A percentile compares a stretch with the other conserved stretches of the same genome.
Conservation (phyloP, 805 yeast genomes). For the Metschnikowia continentalis region DNA sequence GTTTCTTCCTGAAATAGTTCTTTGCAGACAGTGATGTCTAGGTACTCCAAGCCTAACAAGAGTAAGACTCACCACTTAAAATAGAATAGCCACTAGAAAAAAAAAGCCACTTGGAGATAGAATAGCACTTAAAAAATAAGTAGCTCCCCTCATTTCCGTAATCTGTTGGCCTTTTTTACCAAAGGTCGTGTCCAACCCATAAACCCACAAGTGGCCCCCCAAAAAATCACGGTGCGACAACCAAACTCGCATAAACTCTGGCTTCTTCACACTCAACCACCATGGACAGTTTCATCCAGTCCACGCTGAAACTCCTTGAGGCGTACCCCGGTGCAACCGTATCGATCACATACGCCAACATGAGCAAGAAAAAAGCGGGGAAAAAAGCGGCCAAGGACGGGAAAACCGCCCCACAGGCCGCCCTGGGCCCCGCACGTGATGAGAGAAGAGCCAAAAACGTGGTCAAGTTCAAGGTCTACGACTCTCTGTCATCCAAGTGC, state of each 20-base stretch:
- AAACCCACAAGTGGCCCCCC: background rate
- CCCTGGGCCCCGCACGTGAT: background rate
- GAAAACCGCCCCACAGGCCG: background rate
- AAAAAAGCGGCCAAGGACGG: conserved; percentile 7
- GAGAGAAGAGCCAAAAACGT: conserved; percentile 26
- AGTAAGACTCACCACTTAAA: too few species aligned
- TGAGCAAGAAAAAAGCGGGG: conserved; percentile 20
- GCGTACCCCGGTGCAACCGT: conserved; percentile 37
- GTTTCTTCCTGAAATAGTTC: too few species aligned
- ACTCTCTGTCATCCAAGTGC: conserved; percentile 60
- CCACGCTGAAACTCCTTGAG: conserved; percentile 28
- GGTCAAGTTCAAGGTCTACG: conserved; percentile 57
- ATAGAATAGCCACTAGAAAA: too few species aligned
- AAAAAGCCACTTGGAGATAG: too few species aligned
- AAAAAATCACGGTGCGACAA: too few species aligned
- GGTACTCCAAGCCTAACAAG: too few species aligned
- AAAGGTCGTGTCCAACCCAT: background rate
- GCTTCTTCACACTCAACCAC: background rate
- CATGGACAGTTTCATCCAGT: conserved; percentile 25
- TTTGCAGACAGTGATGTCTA: too few species aligned
- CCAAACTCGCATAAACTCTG: background rate
- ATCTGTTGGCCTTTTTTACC: too few species aligned
- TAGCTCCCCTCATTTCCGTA: too few species aligned
- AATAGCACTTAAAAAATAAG: too few species aligned
- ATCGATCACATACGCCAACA: conserved; percentile 35